Conservation (phyloP, 306 rosid species). For the Quercus glauca region DNA sequence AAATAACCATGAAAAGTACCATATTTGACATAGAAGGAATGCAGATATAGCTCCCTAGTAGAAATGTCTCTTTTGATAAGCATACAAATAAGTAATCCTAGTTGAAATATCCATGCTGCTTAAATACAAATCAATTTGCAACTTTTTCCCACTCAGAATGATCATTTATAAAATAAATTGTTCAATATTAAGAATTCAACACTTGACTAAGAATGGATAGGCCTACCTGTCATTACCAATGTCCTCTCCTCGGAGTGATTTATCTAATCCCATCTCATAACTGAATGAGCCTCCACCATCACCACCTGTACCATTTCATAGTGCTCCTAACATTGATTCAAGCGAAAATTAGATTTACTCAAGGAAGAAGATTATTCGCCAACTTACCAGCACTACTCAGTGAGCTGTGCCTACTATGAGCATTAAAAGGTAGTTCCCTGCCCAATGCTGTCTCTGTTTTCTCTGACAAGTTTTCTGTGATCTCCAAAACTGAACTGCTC, state of each 20-base stretch:
- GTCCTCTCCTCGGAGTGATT: conserved; percentile 44
- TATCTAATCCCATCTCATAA: conserved; percentile 53
- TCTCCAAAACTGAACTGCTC: conserved; percentile 39
- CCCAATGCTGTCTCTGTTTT: conserved; percentile 38
- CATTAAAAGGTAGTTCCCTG: conserved; percentile 41
- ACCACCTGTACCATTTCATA: conserved; percentile 50
- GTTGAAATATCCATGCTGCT: too few relatives aligned
- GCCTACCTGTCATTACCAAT: conserved; percentile 55
- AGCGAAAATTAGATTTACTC: background rate
- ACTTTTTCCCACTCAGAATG: background rate
- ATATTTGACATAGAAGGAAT: too few relatives aligned
- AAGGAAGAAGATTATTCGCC: background rate
- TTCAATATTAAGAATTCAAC: background rate
- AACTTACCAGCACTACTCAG: conserved; percentile 59
- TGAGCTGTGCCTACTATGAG: conserved; percentile 66
- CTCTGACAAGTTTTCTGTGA: conserved; percentile 37
- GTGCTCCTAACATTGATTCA: conserved; percentile 9
- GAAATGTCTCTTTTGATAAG: too few relatives aligned
- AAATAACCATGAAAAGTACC: too few relatives aligned
- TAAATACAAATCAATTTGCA: too few relatives aligned
- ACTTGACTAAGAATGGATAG: background rate
- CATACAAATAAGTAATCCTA: too few relatives aligned
- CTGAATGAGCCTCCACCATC: conserved; percentile 37
- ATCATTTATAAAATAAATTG: background rate
- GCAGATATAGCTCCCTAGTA: too few relatives aligned